These are phyloP conservation scores for Aspergillus versicolor DNA, from an alignment of 2,329 filamentous ascomycete genomes.

Conservation along the genomic window DNA sequence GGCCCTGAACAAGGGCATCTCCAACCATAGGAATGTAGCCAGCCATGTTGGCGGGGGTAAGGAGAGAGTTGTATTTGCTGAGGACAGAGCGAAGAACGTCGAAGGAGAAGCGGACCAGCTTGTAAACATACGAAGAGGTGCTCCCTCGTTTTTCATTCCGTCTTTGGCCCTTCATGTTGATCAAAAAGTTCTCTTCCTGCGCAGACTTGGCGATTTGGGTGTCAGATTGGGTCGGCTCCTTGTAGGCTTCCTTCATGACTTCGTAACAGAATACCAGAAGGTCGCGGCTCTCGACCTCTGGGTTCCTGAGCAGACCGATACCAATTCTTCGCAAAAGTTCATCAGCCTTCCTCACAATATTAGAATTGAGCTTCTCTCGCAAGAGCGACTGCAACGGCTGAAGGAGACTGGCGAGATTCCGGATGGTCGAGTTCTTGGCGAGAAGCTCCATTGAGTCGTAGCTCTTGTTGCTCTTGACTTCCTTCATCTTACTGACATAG, in stretches of 20 bases:
- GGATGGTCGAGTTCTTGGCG: conserved; percentile 76
- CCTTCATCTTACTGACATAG: conserved; percentile 93
- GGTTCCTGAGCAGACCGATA: conserved; percentile 78
- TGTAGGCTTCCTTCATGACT: conserved; percentile 83
- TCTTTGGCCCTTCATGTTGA: conserved; percentile 73
- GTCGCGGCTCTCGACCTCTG: conserved; percentile 73
- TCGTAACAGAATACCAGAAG: conserved; percentile 95
- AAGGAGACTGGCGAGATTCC: conserved; percentile 71
- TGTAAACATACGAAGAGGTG: conserved; percentile 79
- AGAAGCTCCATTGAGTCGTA: conserved; percentile 96
- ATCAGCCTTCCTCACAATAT: conserved; percentile 85
- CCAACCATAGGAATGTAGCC: conserved; percentile 89
- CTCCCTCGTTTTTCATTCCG: conserved; percentile 69
- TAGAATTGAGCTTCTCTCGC: conserved; percentile 78
- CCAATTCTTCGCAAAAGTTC: conserved; percentile 81
- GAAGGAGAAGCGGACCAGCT: conserved; percentile 82
- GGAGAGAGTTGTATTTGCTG: conserved; percentile 78
- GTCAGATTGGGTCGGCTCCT: conserved; percentile 52
- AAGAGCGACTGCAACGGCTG: conserved; percentile 76
- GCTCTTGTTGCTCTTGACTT: conserved; percentile 97
- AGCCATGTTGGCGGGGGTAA: conserved; percentile 74
- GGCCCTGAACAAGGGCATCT: conserved; percentile 76
- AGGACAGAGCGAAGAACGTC: conserved; percentile 84
- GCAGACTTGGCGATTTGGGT: conserved; percentile 26
- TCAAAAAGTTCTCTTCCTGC: conserved; percentile 62